Conservation (phyloP, 108 stramenopile genomes). For the Schizochytrium sp. region DNA sequence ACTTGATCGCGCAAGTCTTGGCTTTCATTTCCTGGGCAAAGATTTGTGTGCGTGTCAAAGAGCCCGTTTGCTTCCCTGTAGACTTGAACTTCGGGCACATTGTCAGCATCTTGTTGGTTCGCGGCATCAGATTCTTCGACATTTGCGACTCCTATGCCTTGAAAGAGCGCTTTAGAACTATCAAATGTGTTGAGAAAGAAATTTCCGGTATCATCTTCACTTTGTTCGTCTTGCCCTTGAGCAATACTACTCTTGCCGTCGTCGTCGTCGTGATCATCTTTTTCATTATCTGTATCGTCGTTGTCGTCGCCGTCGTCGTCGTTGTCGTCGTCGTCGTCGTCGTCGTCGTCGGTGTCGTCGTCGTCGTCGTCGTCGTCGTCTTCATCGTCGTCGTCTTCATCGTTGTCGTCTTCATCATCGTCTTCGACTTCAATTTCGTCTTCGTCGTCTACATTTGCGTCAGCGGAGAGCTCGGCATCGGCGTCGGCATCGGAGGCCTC, state of each 20-base stretch:
- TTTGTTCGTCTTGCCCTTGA: not conserved
- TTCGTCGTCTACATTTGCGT: not conserved
- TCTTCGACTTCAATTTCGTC: not conserved
- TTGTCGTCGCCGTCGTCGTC: not conserved
- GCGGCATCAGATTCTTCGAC: not conserved
- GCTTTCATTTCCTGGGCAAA: too few relatives aligned
- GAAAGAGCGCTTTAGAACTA: too few relatives aligned
- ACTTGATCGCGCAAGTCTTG: too few relatives aligned
- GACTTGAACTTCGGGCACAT: not conserved
- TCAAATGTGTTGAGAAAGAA: not conserved
- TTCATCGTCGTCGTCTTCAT: not conserved
- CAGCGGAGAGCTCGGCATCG: not conserved
- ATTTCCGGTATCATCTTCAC: not conserved
- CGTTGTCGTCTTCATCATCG: not conserved
- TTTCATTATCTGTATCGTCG: not conserved
- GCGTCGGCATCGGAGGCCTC: not conserved
- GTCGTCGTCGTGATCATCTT: not conserved
- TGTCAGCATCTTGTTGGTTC: not conserved
- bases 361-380: not conserved
- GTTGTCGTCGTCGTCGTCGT: not conserved
- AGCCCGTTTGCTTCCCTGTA: not conserved
- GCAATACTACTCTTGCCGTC: too few relatives aligned
- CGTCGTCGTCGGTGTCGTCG: not conserved
- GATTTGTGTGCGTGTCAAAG: not conserved
- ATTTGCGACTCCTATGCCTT: not conserved